Evolutionary conservation across 345 rosid genomes (phyloP).

Genomic region (Toxicodendron radicans): DNA sequence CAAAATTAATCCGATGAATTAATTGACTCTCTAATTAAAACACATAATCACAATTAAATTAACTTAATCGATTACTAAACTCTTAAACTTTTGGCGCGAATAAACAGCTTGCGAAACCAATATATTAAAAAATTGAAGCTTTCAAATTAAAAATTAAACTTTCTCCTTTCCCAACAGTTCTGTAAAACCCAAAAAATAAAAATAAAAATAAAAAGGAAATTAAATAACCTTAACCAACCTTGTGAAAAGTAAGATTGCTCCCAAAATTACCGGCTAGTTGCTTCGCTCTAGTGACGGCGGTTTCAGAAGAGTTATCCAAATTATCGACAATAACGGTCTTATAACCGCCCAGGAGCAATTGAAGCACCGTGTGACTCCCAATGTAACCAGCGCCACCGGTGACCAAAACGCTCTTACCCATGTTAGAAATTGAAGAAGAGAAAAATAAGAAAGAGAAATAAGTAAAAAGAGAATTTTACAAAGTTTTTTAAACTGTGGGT

Average conservation of each 20-base stretch:
- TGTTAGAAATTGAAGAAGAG: slow-evolving; percentile 9
- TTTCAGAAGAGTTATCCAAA: slow-evolving; percentile 72
- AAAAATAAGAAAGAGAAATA: slow-evolving; percentile 2
- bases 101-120: background rate
- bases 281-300: slow-evolving; percentile 60
- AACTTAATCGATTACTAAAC: background rate
- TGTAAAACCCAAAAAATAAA: background rate
- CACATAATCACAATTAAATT: background rate
- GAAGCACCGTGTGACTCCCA: slow-evolving; percentile 96
- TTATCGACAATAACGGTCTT: slow-evolving; percentile 74
- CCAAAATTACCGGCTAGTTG: slow-evolving; percentile 67
- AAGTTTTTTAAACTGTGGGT: background rate
- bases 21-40: background rate
- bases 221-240: slow-evolving; percentile 41
- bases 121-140: background rate
- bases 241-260: slow-evolving; percentile 54
- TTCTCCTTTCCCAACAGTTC: background rate
- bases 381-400: slow-evolving; percentile 99
- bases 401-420: slow-evolving; percentile 59
- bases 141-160: background rate
- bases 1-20: background rate
- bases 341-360: slow-evolving; percentile 74
- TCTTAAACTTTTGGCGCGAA: background rate
- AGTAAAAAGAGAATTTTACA: background rate
- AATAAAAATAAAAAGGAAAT: background rate